phyloP scores from a whole-genome alignment of 495 filamentous ascomycete genomes.

The Astrothelium subdiscretum region DNA sequence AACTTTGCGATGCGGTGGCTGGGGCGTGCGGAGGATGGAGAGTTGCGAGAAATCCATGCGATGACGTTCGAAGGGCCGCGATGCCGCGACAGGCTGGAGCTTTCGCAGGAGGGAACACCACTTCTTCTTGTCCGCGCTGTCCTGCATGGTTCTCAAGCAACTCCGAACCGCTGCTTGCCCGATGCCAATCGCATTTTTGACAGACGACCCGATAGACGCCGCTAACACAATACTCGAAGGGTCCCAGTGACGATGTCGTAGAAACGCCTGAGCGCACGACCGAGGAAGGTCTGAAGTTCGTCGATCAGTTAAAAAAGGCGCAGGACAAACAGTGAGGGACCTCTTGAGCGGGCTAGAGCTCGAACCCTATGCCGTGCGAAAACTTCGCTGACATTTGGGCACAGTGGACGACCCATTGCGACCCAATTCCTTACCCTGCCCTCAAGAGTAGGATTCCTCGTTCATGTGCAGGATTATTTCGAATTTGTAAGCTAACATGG shows the following conservation, averaged over 20 bases:
- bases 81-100: constrained; percentile 1
- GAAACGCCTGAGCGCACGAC: constrained; percentile 49
- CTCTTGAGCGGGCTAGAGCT: not conserved
- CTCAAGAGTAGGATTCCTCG: constrained; percentile 30
- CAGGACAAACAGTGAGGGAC: constrained; percentile 59
- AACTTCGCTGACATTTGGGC: constrained; percentile 13
- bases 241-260: constrained; percentile 27
- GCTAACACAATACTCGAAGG: constrained; percentile 3
- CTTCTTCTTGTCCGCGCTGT: not conserved
- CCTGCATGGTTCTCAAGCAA: not conserved
- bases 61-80: constrained; percentile 6
- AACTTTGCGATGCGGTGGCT: not conserved
- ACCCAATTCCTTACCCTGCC: constrained; percentile 61
- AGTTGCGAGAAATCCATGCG: not conserved
- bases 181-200: not conserved
- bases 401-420: constrained; percentile 55
- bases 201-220: not conserved
- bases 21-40: not conserved
- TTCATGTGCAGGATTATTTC: not conserved
- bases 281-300: constrained; percentile 49
- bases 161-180: not conserved
- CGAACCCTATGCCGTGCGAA: not conserved
- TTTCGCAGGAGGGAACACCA: constrained; percentile 20
- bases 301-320: constrained; percentile 52
- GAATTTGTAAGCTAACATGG: not conserved